Evolutionary conservation across 495 filamentous ascomycete genomes (phyloP).

Genomic region (Xylaria venustula): DNA sequence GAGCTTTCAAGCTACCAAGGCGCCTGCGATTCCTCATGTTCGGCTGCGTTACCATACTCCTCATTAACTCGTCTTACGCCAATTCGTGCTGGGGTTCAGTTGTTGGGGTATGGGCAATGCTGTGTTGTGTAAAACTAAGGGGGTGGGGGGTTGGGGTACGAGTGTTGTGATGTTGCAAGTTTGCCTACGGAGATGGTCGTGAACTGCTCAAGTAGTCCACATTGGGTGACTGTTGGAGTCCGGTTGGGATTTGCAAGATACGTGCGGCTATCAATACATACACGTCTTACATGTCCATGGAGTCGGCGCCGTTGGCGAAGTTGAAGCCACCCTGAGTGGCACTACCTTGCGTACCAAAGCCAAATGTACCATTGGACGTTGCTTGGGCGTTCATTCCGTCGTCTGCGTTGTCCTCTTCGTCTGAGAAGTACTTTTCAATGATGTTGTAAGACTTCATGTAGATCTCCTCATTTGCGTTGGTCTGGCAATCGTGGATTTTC

Average conservation of each 20-base stretch:
- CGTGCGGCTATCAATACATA: conserved; percentile 13
- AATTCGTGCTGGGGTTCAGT: conserved; percentile 16
- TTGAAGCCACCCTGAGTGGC: conserved; percentile 78
- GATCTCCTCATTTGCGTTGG: conserved; percentile 99
- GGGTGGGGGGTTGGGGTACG: conserved; percentile 11
- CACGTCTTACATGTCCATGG: conserved; percentile 94
- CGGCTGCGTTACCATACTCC: conserved; percentile 25
- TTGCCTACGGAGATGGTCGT: conserved; percentile 21
- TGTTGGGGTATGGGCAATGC: conserved; percentile 16
- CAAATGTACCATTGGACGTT: conserved; percentile 72
- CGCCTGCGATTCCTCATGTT: conserved; percentile 32
- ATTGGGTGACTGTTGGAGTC: conserved; percentile 6
- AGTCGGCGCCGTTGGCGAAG: conserved; percentile 88
- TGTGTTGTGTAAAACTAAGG: conserved; percentile 14
- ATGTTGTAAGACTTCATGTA: conserved; percentile 99
- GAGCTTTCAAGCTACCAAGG: conserved; percentile 55
- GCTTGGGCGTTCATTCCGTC: conserved; percentile 55
- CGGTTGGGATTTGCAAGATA: conserved; percentile 5
- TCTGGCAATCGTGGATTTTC: conserved; percentile 99
- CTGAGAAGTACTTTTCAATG: conserved; percentile 99
- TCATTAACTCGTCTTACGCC: conserved; percentile 44
- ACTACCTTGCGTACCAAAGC: conserved; percentile 71
- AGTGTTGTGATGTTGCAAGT: conserved; percentile 26
- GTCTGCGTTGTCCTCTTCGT: conserved; percentile 86
- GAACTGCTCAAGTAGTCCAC: conserved; percentile 13